These are phyloP conservation scores for Spiraea crenata DNA, from an alignment of 331 rosid genomes.

Conservation along the genomic window DNA sequence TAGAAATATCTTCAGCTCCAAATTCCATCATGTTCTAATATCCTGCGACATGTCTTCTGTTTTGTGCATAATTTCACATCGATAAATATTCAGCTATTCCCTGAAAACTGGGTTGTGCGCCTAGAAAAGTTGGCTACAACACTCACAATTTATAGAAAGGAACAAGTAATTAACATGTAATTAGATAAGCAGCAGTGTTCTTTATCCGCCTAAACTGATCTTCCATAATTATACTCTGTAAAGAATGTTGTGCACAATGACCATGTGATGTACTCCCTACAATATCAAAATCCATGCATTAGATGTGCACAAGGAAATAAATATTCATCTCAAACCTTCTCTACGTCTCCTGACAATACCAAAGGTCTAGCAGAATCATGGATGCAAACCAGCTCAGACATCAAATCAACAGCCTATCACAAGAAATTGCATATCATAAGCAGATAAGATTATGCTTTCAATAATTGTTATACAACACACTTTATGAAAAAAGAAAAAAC, in stretches of 20 bases:
- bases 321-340: conserved; percentile 49
- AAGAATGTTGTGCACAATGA: background rate
- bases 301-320: conserved; percentile 8
- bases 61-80: too few relatives aligned
- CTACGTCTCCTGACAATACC: conserved; percentile 52
- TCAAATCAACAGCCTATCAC: conserved; percentile 73
- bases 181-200: conserved; percentile 1
- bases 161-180: background rate
- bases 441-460: background rate
- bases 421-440: conserved; percentile 18
- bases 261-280: background rate
- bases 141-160: background rate
- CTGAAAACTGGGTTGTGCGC: background rate
- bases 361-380: conserved; percentile 98
- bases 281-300: conserved; percentile 8
- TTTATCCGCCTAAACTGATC: background rate
- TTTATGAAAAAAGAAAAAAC: background rate
- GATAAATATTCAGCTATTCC: too few relatives aligned
- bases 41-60: background rate
- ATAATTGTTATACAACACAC: background rate
- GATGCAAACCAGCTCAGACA: conserved; percentile 81
- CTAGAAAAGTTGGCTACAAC: background rate
- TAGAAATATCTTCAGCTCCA: too few relatives aligned
- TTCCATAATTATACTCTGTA: background rate
- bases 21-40: background rate